Evolutionary conservation across 1,139 yeast genomes (phyloP), one percentile per base, ranked within the genome.

Genomic region (Yamadazyma dushanensis): DNA sequence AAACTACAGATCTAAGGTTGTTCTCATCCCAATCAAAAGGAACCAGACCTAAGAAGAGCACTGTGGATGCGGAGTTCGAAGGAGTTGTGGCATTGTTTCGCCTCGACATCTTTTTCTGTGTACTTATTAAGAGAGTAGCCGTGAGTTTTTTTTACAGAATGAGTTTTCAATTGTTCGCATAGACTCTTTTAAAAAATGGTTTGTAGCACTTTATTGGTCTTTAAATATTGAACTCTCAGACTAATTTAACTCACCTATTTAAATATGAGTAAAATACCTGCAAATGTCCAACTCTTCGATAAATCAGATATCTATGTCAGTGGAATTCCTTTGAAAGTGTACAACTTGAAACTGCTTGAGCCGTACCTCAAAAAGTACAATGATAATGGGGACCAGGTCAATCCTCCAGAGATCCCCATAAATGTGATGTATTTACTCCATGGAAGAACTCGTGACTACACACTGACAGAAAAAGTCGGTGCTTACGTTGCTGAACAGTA

Each of bases 21-120:
- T 70, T 70, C 37, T 75, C 82, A 47, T 70, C 77, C 86, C 86
- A 80, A 41, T 78, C 82, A 50, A 70, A 76, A 1, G 87, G 87
- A 22, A 80, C 61, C 50, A 68, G 76, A 10, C 86, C 87, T n/a
- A 80, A 50, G 47, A 76, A 80, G 25, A 79, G 57, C 16, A 77
- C 76, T 14, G 59, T 53, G 17, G 70, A 62, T 38, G 36, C 45
- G 28, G 46, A 31, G 13, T 22, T 32, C n/a, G 31, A n/a, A 6
- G 26, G 25, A 8, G 27, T 19, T 3, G 30, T 16, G n/a, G 16
- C n/a, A 8, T 33, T 21, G 16, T 21, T 34, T 22, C 47, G 35
- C 35, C 46, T 37, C 10, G 45, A 40, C 46, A 43, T 29, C 17
- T 11, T 5, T 25, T 25, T 8, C 14, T 11, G 14, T n/a, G 20